Conservation (phyloP, 768 basidiomycete species). For the Tricholoma bakamatsutake region DNA sequence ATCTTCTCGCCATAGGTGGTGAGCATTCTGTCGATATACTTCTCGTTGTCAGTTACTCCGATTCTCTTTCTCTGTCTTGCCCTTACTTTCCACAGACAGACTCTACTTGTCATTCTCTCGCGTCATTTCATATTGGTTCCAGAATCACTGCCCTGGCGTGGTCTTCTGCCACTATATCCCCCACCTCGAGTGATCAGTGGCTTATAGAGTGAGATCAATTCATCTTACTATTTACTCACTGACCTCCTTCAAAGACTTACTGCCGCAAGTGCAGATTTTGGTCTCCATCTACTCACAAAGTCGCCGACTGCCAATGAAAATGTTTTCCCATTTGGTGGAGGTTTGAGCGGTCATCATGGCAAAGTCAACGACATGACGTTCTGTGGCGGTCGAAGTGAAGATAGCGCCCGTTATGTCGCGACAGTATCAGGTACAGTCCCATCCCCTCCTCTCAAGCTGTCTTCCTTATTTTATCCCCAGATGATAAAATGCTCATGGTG, state of each 20-base stretch:
- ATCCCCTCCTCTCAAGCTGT: slow-evolving; percentile 1
- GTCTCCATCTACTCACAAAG: slow-evolving; percentile 66
- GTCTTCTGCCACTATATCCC: slow-evolving; percentile 67
- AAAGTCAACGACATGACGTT: slow-evolving; percentile 75
- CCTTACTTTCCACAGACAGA: slow-evolving; percentile 26
- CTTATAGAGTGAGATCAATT: slow-evolving; percentile 54
- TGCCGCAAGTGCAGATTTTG: slow-evolving; percentile 62
- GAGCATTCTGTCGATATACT: slow-evolving; percentile 69
- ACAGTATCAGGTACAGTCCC: slow-evolving; percentile 62
- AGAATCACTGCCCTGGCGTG: slow-evolving; percentile 73
- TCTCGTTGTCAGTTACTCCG: slow-evolving; percentile 42
- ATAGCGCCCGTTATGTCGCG: slow-evolving; percentile 68
- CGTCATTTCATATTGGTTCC: slow-evolving; percentile 69
- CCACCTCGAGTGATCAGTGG: slow-evolving; percentile 62
- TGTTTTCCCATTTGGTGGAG: slow-evolving; percentile 71
- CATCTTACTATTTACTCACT: neutral
- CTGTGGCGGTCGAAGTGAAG: slow-evolving; percentile 67
- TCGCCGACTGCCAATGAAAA: slow-evolving; percentile 39
- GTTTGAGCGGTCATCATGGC: slow-evolving; percentile 76
- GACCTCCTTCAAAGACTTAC: slow-evolving; percentile 42
- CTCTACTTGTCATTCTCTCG: slow-evolving; percentile 43
- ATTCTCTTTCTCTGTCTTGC: slow-evolving; percentile 3
- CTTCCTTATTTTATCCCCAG: slow-evolving; percentile 26
- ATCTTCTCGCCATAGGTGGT: slow-evolving; percentile 70
- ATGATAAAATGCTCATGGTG: slow-evolving; percentile 81